A percentile compares a stretch with the other conserved stretches of the same genome.
phyloP scores from a whole-genome alignment of 1,284 basidiomycete species.

The Marasmius tenuissimus region DNA sequence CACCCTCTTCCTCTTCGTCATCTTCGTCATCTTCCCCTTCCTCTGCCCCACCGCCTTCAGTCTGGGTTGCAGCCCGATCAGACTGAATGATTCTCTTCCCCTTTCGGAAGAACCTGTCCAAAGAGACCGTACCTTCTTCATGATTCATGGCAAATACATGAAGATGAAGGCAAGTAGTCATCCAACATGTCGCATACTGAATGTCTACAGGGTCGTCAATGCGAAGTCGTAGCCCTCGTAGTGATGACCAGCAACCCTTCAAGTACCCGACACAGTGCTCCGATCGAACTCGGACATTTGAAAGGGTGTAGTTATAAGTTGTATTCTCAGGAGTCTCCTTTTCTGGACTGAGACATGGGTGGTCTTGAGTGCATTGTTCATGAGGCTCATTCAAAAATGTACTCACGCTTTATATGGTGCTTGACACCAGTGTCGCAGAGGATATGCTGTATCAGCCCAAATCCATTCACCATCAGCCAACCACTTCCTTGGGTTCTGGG shows the following conservation, averaged over 20 bases:
- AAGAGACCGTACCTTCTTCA: background rate
- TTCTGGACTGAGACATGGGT: conserved; percentile 18
- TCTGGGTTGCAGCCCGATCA: too few species aligned
- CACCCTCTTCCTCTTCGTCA: too few species aligned
- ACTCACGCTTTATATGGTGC: conserved; percentile 19
- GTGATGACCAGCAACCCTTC: conserved; percentile 30
- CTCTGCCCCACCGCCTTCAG: background rate
- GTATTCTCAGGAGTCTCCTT: conserved; percentile 22
- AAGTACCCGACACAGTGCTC: conserved; percentile 34
- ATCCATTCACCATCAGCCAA: conserved; percentile 8
- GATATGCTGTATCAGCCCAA: conserved; percentile 17
- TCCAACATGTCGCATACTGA: conserved; percentile 28
- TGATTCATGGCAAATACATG: conserved; percentile 23
- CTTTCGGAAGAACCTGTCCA: background rate
- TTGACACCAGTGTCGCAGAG: conserved; percentile 21
- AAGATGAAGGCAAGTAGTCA: conserved; percentile 28
- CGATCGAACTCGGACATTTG: conserved; percentile 27
- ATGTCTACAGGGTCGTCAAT: conserved; percentile 24
- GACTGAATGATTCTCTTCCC: background rate
- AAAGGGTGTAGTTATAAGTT: conserved; percentile 28
- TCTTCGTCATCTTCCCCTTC: background rate
- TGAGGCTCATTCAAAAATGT: conserved; percentile 15
- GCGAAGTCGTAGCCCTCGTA: conserved; percentile 24
- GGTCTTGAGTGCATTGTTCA: conserved; percentile 17
- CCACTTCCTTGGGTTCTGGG: background rate